Evolutionary conservation across 2,329 filamentous ascomycete species (phyloP).

Genomic region (Graphilbum ipis-grandicollis): DNA sequence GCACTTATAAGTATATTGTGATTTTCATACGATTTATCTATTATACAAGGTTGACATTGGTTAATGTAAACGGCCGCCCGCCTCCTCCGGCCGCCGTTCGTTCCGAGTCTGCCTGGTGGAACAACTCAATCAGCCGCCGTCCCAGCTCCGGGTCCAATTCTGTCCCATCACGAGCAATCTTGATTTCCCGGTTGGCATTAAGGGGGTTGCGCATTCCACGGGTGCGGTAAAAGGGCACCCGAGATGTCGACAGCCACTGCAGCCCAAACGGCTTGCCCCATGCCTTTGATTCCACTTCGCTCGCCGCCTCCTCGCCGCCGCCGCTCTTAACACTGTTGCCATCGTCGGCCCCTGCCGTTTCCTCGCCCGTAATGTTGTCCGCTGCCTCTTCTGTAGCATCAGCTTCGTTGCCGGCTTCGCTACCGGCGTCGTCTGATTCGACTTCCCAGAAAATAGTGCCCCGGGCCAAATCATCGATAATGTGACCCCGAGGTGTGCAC

Average conservation of each 20-base stretch:
- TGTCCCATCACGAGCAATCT: conserved; percentile 87
- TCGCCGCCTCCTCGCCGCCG: conserved; percentile 18
- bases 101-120: conserved; percentile 29
- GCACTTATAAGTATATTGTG: too few species aligned
- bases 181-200: conserved; percentile 91
- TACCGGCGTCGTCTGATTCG: not conserved
- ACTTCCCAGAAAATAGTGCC: conserved; percentile 94
- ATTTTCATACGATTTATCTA: too few species aligned
- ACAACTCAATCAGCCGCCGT: conserved; percentile 58
- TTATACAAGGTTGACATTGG: too few species aligned
- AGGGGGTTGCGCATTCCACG: conserved; percentile 78
- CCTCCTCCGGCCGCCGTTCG: not conserved
- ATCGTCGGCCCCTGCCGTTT: conserved; percentile 14
- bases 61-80: not conserved
- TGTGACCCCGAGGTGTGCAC: conserved; percentile 62
- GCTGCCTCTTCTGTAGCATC: conserved; percentile 11
- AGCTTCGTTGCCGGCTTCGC: not conserved
- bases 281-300: conserved; percentile 36
- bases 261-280: conserved; percentile 88
- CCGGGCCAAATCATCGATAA: conserved; percentile 84
- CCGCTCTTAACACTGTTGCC: conserved; percentile 20
- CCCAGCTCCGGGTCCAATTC: conserved; percentile 77
- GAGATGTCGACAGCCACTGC: conserved; percentile 72
- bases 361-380: not conserved
- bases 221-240: conserved; percentile 77